phyloP scores from a whole-genome alignment of 176 grass and related monocot genomes.

The Oryza meyeriana region DNA sequence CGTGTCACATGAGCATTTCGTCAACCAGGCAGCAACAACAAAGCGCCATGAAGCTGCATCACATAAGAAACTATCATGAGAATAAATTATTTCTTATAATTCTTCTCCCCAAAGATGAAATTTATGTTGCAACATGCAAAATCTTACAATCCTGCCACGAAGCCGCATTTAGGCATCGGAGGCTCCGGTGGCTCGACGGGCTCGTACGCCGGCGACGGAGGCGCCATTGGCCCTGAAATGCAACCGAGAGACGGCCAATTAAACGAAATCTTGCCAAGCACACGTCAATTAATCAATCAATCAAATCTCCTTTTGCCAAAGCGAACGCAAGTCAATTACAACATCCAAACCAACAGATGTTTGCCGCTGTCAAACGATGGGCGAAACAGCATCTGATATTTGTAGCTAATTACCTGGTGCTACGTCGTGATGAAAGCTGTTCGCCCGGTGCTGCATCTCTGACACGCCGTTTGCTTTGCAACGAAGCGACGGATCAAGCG shows the following conservation, averaged over 20 bases:
- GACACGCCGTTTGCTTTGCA: not conserved
- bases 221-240: slow-evolving; percentile 27
- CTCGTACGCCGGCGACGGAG: slow-evolving; percentile 13
- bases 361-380: not conserved
- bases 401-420: not conserved
- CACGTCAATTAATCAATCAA: not conserved
- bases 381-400: not conserved
- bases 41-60: slow-evolving; percentile 38
- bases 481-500: not conserved
- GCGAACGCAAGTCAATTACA: not conserved
- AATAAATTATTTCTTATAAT: not conserved
- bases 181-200: not conserved
- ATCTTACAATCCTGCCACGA: slow-evolving; percentile 48
- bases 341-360: not conserved
- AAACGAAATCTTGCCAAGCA: not conserved
- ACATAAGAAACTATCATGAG: not conserved
- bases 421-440: not conserved
- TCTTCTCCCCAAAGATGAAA: not conserved
- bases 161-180: not conserved
- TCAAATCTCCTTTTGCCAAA: not conserved
- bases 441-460: not conserved
- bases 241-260: not conserved
- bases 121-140: not conserved
- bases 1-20: slow-evolving; percentile 41
- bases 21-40: slow-evolving; percentile 48